Percentiles rank a stretch among this genome's conserved stretches.
Evolutionary conservation across 1,284 basidiomycete species (phyloP).

Genomic region (Melampsora larici-populina): DNA sequence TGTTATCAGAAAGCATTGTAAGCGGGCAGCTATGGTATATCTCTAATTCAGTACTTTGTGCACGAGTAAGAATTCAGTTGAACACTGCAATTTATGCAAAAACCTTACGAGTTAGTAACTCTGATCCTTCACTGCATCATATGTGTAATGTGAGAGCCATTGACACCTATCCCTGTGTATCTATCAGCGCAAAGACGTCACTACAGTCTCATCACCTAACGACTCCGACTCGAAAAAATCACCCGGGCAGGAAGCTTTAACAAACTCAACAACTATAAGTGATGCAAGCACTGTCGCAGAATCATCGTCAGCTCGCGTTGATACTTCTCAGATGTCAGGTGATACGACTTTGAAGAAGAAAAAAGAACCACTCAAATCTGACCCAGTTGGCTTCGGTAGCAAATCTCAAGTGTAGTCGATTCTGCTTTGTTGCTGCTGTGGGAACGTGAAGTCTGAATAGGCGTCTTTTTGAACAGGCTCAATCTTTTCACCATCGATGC

Average conservation of each 20-base stretch:
- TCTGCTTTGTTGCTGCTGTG: background rate
- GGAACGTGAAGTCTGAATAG: background rate
- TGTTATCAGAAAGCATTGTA: constrained; percentile 6
- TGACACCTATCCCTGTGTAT: background rate
- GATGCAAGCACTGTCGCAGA: background rate
- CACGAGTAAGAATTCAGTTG: constrained; percentile 13
- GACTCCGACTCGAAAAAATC: background rate
- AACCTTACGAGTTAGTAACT: background rate
- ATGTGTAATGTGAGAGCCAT: too few relatives aligned
- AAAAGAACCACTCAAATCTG: background rate
- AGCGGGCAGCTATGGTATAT: constrained; percentile 10
- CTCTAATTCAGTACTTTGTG: constrained; percentile 11
- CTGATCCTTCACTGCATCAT: too few relatives aligned
- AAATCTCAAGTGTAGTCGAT: constrained; percentile 7
- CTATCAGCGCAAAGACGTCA: constrained; percentile 6
- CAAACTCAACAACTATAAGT: background rate
- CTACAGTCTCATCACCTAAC: background rate
- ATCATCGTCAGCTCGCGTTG: background rate
- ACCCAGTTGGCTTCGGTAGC: background rate
- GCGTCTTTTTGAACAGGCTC: background rate
- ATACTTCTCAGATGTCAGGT: background rate
- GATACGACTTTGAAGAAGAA: constrained; percentile 8
- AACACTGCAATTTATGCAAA: constrained; percentile 16
- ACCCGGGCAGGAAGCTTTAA: background rate
- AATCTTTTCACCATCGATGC: constrained; percentile 8